Base-by-base conservation (phyloP, 2,329 filamentous ascomycete genomes). In the Arachnopeziza araneosa region DNA sequence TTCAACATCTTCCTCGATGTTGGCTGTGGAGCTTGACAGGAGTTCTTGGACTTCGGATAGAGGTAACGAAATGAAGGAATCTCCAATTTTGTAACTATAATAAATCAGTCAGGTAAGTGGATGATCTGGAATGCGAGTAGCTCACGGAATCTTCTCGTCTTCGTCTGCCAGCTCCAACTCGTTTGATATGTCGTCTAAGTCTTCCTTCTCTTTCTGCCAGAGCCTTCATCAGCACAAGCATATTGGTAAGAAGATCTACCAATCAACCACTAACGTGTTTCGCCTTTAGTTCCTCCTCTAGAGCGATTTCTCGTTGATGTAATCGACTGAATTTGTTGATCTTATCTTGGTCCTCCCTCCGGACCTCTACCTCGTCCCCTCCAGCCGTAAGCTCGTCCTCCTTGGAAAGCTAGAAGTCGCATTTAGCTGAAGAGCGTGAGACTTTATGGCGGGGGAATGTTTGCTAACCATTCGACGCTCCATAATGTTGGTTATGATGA, bases 291-390 rank as follows among this genome's bases (percentile, higher is more conserved):
- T 95, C 86, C 54, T 96, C 92, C 72, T 96, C 87, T 2, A 98
- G 75, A 2, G 81, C 76, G 36, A 89, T 81, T 74, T 96, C 90
- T 56, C 90, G 88, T 73, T 96, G 91, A 75, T 99, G 95, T 64
- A 99, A 80, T 52, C 92, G 87, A 75, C 93, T 97, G 81, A 99
- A 99, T 66, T 87, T 88, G 78, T 99, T 99, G 84, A 99, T 99
- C 78, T 95, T 96, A 78, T 98, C 93, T 76, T 99, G 95, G 74
- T 99, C 95, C 75, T 98, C 93, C 71, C 93, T 89, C 62, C 95
- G 90, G 61, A 99, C 95, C 76, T 97, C 90, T 69, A 92, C 88
- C 73, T 99, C 95, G 67, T 95, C 89, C 63, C 85, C 83, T 56
- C 81, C 82, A 22, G 86, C 80, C 61, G 86, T 74, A 60, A 80